Evolutionary conservation across 176 grass and related monocot species (phyloP).

Genomic region (Cenchrus americanus): DNA sequence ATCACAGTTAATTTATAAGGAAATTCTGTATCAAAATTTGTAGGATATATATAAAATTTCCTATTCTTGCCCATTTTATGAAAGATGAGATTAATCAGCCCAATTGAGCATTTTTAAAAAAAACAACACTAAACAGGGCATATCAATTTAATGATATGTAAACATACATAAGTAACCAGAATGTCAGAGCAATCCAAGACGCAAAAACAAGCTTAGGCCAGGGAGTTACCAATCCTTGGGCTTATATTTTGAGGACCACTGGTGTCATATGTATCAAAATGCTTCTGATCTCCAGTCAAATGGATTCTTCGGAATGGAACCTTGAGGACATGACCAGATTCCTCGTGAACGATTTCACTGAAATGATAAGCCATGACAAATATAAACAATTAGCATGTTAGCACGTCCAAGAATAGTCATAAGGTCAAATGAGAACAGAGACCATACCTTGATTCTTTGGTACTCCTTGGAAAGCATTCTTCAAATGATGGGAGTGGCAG

Average conservation of each 20-base stretch:
- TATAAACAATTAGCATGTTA: not conserved
- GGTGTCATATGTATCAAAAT: conserved; percentile 96
- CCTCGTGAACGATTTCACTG: conserved; percentile 87
- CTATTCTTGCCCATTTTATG: not conserved
- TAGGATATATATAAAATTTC: not conserved
- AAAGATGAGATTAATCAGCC: conserved; percentile 12
- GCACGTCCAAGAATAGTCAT: not conserved
- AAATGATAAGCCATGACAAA: conserved; percentile 36
- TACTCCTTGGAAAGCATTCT: conserved; percentile 90
- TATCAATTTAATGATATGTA: not conserved
- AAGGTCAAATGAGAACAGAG: conserved; percentile 16
- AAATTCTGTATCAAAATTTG: not conserved
- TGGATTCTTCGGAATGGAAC: conserved; percentile 89
- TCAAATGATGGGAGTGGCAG: conserved; percentile 94
- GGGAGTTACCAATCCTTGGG: conserved; percentile 63
- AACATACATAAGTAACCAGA: not conserved
- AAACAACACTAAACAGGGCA: not conserved
- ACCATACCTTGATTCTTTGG: conserved; percentile 78
- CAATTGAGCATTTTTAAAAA: not conserved
- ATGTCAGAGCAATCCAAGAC: conserved; percentile 12
- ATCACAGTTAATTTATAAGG: not conserved
- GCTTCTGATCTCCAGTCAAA: conserved; percentile 72
- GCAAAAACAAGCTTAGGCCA: conserved; percentile 26
- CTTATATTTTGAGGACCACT: conserved; percentile 93
- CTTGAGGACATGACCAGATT: conserved; percentile 84